A percentile compares a stretch with the other conserved stretches of the same genome.
These are phyloP conservation scores for Lepraria neglecta DNA, from an alignment of 495 filamentous ascomycete species.

Conservation along the genomic window DNA sequence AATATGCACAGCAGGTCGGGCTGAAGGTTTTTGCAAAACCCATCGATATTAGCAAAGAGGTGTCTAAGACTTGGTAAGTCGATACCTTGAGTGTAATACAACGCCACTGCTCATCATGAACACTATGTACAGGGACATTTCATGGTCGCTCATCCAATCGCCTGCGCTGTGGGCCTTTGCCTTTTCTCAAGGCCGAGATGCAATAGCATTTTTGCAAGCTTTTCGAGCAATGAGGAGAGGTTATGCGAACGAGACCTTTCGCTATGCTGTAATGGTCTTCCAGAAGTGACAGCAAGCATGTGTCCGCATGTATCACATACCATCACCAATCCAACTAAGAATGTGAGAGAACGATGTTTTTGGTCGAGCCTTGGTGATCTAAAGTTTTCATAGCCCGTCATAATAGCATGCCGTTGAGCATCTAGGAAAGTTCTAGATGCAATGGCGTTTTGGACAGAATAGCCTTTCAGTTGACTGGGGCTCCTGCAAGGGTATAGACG, in stretches of 20 bases:
- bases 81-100: neutral
- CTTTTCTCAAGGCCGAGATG: conserved; percentile 50
- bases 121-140: conserved; percentile 47
- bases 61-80: conserved; percentile 38
- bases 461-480: too few relatives aligned
- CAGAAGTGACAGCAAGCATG: conserved; percentile 31
- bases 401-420: too few relatives aligned
- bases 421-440: too few relatives aligned
- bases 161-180: conserved; percentile 53
- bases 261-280: conserved; percentile 53
- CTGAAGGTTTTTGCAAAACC: conserved; percentile 38
- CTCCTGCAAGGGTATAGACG: too few relatives aligned
- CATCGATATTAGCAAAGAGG: conserved; percentile 51
- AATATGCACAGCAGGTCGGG: conserved; percentile 41
- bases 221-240: conserved; percentile 55
- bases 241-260: conserved; percentile 51
- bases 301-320: too few relatives aligned
- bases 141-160: conserved; percentile 50
- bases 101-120: neutral
- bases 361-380: too few relatives aligned
- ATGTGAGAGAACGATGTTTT: too few relatives aligned
- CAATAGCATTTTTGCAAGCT: conserved; percentile 51
- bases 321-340: too few relatives aligned
- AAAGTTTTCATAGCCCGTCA: too few relatives aligned
- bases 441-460: too few relatives aligned